Conservation (phyloP, 441 rosid genomes). For the Biscutella laevigata region DNA sequence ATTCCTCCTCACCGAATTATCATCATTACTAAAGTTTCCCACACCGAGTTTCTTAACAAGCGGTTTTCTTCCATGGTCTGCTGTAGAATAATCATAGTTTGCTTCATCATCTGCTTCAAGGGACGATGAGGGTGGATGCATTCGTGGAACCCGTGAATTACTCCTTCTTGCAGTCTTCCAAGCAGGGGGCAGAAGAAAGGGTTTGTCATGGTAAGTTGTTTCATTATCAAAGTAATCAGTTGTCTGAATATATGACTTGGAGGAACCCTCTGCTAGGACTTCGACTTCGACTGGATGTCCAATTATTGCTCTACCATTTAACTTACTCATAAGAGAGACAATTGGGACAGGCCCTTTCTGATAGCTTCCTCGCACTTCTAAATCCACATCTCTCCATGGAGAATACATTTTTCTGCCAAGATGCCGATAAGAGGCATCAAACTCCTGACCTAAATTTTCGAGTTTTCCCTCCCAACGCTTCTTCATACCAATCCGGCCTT, state of each 20-base stretch:
- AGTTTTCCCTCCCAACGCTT: constrained; percentile 34
- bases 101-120: constrained; percentile 31
- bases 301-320: constrained; percentile 75
- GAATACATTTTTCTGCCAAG: constrained; percentile 41
- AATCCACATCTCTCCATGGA: constrained; percentile 64
- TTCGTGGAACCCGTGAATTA: constrained; percentile 68
- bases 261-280: constrained; percentile 63
- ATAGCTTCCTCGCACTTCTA: constrained; percentile 80
- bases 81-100: constrained; percentile 23
- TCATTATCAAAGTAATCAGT: constrained; percentile 35
- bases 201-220: constrained; percentile 39
- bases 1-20: constrained; percentile 36
- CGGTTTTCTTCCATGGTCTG: constrained; percentile 40
- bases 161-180: constrained; percentile 96
- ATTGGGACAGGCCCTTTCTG: constrained; percentile 71
- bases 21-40: constrained; percentile 34
- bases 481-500: constrained; percentile 30
- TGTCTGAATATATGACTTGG: constrained; percentile 40
- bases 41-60: constrained; percentile 30
- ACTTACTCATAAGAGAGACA: constrained; percentile 72
- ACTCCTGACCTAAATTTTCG: constrained; percentile 35
- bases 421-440: constrained; percentile 27
- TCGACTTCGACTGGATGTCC: constrained; percentile 82
- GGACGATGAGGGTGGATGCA: constrained; percentile 38
- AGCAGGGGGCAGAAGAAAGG: constrained; percentile 48